Evolutionary conservation across 495 filamentous ascomycete species (phyloP), one percentile per base, ranked within the genome.

Genomic region (Cetradonia linearis): DNA sequence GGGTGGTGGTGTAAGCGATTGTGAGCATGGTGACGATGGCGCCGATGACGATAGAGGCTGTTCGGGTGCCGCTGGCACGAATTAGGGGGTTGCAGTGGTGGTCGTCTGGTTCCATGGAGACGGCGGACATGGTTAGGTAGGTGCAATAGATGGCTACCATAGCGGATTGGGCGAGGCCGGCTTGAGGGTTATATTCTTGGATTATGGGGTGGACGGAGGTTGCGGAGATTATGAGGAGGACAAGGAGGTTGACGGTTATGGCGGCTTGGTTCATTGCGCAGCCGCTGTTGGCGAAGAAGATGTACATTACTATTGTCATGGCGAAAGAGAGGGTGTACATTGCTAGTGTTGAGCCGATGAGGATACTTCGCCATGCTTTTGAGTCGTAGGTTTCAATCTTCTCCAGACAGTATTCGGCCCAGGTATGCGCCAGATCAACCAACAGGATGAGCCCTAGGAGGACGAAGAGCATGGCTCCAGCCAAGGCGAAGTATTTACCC

Each of bases 81-180:
- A 95, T 78, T 53, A 97, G 75, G 4, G 93, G 93, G 75, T 98
- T 98, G 81, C 93, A 98, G 55, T 87, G 80, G 59, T 84, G 82
- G 73, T 96, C 91, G 74, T 98, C 93, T 5, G 93, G 93, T 67
- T 98, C 92, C 93, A 98, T 97, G 59, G 88, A 92, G 2, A 98
- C 94, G 56, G 93, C 94, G 5, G 91, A 96, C 85, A 98, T 89
- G 66, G 93, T 98, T 49, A 98, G 83, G 70, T 98, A 98, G 50
- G 93, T 95, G 81, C 93, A 97, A 77, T 98, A 98, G 59, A 95
- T 81, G 1, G 92, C 89, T 36, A 98, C 93, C 86, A 97, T 97
- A 62, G 93, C 93, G 55, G 91, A 89, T 71, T 98, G 94, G 13
- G 93, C 92, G 63, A 98, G 78, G 50, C 93, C 93, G 23, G 93